Base-by-base conservation (phyloP, 2,329 filamentous ascomycete species). In the Aspergillus intermedius region DNA sequence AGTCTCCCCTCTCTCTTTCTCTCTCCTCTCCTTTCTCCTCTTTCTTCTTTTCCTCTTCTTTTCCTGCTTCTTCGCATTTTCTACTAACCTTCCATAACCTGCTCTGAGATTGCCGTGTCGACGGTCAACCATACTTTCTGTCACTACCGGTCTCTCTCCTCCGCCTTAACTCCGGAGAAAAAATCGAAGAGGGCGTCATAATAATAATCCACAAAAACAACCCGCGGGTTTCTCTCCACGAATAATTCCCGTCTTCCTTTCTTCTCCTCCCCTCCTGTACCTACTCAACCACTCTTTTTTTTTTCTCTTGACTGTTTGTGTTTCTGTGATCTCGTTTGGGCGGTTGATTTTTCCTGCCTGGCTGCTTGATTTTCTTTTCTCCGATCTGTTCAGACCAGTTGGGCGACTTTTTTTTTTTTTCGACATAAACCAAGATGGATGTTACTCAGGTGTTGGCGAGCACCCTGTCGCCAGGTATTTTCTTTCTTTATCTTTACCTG, bases 391-490 rank as follows among this genome's bases (percentile, higher is more conserved):
- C 25, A 30, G 25, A 30, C 25, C 25, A 30, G 25, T 30, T 30
- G 25, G 25, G 25, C 25, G 25, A 30, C 51, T 42, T 49, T 48
- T 49, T 50, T 46, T 46, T 51, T 54, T 49, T 53, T 53, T 45
- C 49, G 48, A n/a, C 49, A 47, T 59, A 52, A 60, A 54, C 49
- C 63, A 89, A 82, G 77, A 91, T 94, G 87, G 89, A 97, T 78
- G 94, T 97, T 78, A 95, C 91, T 79, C 86, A 90, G 77, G 91
- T 98, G 78, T 87, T 98, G 79, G 84, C 89, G 75, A 91, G 91
- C 78, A 97, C 93, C 73, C 84, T 97, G 76, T 94, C 91, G 68
- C 81, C 91, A 69, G 91, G 93, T 97, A 77, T 37, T n/a, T 17
- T 15, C n/a, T 15, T 17, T 37, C 13, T 37, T 2, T 37, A 19